A percentile compares a stretch with the other conserved stretches of the same genome.
phyloP scores from a whole-genome alignment of 331 rosid genomes.

The Malus hybrid region DNA sequence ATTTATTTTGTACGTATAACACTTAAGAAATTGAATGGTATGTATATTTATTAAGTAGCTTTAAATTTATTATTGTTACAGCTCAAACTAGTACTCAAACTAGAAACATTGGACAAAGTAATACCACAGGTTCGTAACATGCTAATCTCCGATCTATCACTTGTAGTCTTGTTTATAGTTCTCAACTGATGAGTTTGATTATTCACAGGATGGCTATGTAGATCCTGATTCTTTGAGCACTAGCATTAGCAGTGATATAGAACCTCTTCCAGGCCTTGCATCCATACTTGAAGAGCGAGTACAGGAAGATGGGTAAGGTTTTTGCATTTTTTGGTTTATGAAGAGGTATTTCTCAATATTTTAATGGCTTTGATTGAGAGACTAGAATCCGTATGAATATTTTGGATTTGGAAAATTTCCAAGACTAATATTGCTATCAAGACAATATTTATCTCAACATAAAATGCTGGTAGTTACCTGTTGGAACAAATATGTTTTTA shows the following conservation, averaged over 20 bases:
- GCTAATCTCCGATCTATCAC: no score
- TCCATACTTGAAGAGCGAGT: constrained; percentile 63
- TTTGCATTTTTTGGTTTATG: background rate
- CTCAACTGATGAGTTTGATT: constrained; percentile 9
- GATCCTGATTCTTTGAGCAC: constrained; percentile 30
- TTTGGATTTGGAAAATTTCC: no score
- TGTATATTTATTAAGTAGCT: no score
- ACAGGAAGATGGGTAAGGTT: constrained; percentile 69
- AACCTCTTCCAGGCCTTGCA: constrained; percentile 90
- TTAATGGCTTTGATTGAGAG: background rate
- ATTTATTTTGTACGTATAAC: no score
- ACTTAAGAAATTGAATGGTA: no score
- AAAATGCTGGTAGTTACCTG: background rate
- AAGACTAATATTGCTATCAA: no score
- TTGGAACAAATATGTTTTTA: no score
- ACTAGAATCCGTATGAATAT: background rate
- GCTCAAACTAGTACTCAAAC: no score
- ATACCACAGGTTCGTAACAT: no score
- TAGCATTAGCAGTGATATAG: constrained; percentile 26
- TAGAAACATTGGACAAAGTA: no score
- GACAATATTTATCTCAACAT: background rate
- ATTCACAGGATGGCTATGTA: constrained; percentile 43
- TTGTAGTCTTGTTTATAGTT: constrained; percentile 1
- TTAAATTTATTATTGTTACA: no score
- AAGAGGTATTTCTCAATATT: background rate